Conservation (phyloP, 2,329 filamentous ascomycete species). For the Colletotrichum filicis region DNA sequence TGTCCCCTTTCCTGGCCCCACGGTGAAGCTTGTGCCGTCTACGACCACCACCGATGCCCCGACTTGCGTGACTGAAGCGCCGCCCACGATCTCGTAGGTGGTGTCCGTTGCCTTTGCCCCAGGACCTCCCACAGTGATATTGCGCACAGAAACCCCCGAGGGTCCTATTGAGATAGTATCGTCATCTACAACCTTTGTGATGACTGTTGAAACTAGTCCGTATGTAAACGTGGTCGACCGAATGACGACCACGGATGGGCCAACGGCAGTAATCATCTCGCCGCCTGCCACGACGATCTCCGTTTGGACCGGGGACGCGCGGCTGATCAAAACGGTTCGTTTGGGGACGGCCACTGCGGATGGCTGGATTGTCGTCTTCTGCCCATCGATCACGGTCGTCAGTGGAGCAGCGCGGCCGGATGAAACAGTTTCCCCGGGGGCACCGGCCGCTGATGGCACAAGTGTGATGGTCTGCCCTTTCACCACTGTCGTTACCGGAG, state of each 20-base stretch:
- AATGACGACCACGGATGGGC: slow-evolving; percentile 52
- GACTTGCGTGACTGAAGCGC: slow-evolving; percentile 62
- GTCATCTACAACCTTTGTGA: slow-evolving; percentile 56
- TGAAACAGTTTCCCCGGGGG: background rate
- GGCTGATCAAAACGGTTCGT: slow-evolving; percentile 50
- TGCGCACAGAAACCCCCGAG: slow-evolving; percentile 52
- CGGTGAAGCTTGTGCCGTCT: slow-evolving; percentile 59
- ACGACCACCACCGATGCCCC: slow-evolving; percentile 62
- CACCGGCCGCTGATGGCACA: background rate
- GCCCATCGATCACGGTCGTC: slow-evolving; percentile 44
- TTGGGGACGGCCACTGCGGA: slow-evolving; percentile 44
- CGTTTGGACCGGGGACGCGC: slow-evolving; percentile 47
- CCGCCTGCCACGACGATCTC: slow-evolving; percentile 60
- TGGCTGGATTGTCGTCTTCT: slow-evolving; percentile 48
- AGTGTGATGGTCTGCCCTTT: background rate
- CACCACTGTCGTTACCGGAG: slow-evolving; percentile 52
- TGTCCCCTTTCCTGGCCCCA: slow-evolving; percentile 54
- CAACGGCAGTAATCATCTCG: slow-evolving; percentile 57
- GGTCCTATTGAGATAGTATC: slow-evolving; percentile 64
- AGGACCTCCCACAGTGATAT: slow-evolving; percentile 55
- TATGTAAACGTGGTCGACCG: slow-evolving; percentile 59
- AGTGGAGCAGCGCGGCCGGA: background rate
- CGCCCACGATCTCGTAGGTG: slow-evolving; percentile 60
- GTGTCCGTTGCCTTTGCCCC: slow-evolving; percentile 49
- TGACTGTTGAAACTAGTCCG: slow-evolving; percentile 45